Evolutionary conservation across 2,329 filamentous ascomycete genomes (phyloP).

Genomic region (Chaetomiaceae sp.): DNA sequence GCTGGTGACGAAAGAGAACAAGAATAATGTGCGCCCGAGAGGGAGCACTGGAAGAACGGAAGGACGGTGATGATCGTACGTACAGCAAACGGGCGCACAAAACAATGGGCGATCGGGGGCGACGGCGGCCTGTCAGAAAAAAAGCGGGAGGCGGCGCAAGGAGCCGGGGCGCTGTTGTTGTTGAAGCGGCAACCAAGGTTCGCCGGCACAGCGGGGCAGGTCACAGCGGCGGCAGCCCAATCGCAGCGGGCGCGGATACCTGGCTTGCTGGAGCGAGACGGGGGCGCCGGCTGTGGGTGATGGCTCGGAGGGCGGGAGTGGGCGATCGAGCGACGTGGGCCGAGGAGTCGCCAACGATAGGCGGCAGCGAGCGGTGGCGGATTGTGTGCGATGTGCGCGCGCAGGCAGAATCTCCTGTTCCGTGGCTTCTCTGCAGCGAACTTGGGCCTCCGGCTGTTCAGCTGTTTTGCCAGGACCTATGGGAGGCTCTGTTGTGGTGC

Average conservation of each 20-base stretch:
- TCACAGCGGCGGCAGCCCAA: constrained; percentile 14
- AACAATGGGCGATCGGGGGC: constrained; percentile 22
- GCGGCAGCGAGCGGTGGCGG: constrained; percentile 4
- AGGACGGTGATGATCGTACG: constrained; percentile 16
- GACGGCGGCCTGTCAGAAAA: constrained; percentile 23
- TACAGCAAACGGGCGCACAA: constrained; percentile 20
- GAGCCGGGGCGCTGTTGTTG: constrained; percentile 19
- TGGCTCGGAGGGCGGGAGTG: not conserved
- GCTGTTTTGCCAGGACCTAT: constrained; percentile 20
- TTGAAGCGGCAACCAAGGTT: constrained; percentile 25
- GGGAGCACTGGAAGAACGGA: constrained; percentile 16
- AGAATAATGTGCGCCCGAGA: constrained; percentile 9
- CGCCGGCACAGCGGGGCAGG: constrained; percentile 20
- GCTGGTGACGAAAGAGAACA: constrained; percentile 3
- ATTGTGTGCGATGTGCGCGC: not conserved
- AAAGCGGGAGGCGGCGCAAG: constrained; percentile 25
- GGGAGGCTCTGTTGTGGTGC: constrained; percentile 35
- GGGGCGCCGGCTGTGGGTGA: constrained; percentile 2
- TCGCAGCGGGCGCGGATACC: constrained; percentile 8
- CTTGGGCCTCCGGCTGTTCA: not conserved
- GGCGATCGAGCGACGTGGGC: not conserved
- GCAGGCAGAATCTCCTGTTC: constrained; percentile 11
- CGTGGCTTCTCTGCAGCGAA: not conserved
- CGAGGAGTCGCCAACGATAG: not conserved
- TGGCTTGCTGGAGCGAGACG: not conserved